A percentile compares a stretch with the other conserved stretches of the same genome.
Evolutionary conservation across 2,329 filamentous ascomycete species (phyloP).

Genomic region (Chlorencoelia australis): DNA sequence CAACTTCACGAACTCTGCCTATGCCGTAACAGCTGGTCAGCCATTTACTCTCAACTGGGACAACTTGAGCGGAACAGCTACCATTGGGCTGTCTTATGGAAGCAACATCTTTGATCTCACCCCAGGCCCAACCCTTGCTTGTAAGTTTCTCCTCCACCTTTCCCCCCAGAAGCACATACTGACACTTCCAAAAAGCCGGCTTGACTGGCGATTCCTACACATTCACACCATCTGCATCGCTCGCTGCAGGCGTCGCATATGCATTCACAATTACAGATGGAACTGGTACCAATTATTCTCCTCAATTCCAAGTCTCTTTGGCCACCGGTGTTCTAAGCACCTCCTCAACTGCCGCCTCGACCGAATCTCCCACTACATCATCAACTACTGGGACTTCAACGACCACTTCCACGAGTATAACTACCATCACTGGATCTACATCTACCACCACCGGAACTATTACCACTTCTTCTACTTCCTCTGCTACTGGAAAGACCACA

Average conservation of each 20-base stretch:
- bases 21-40: conserved; percentile 15
- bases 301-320: conserved; percentile 18
- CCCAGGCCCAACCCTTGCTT: no score
- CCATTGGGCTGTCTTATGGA: no score
- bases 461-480: not conserved
- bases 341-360: conserved; percentile 5
- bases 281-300: conserved; percentile 17
- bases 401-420: not conserved
- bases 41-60: conserved; percentile 22
- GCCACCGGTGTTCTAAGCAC: conserved; percentile 6
- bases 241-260: conserved; percentile 13
- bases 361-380: conserved; percentile 9
- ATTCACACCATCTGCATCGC: conserved; percentile 16
- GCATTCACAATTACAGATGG: conserved; percentile 22
- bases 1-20: conserved; percentile 21
- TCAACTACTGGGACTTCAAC: not conserved
- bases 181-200: no score
- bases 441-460: conserved; percentile 4
- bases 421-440: conserved; percentile 2
- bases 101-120: no score
- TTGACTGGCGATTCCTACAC: conserved; percentile 12
- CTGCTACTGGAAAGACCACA: not conserved
- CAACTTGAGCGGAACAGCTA: conserved; percentile 4
- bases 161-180: no score
- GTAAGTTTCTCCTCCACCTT: no score